A percentile compares a stretch with the other conserved stretches of the same genome.
Evolutionary conservation across 164 flowering plant genomes (phyloP).

Genomic region (Paratinospora sagittata): DNA sequence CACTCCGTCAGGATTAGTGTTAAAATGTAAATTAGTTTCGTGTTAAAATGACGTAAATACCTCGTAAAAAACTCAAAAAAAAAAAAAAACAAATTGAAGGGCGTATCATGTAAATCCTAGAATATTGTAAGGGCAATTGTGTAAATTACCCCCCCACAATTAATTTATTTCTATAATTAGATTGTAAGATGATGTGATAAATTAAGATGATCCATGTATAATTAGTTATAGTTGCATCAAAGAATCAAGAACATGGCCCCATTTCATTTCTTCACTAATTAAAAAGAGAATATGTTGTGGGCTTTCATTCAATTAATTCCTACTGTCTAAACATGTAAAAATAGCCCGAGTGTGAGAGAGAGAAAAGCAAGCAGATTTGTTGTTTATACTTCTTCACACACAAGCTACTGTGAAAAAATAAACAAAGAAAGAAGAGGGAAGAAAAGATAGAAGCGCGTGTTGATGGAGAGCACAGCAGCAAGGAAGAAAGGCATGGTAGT

Average conservation of each 20-base stretch:
- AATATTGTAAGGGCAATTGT: neutral
- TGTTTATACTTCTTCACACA: neutral
- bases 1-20: too few species aligned
- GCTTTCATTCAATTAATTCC: slow-evolving; percentile 4
- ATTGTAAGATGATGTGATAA: neutral
- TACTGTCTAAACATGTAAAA: neutral
- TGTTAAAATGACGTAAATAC: too few species aligned
- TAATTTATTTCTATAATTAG: neutral
- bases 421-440: neutral
- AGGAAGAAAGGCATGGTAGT: neutral
- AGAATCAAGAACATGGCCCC: neutral
- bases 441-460: neutral
- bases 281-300: slow-evolving; percentile 3
- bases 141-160: neutral
- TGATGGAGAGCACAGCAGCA: neutral
- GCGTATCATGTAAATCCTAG: slow-evolving; percentile 4
- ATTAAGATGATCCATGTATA: too few species aligned
- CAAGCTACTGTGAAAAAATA: neutral
- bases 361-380: neutral
- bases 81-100: too few species aligned
- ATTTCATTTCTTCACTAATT: too few species aligned
- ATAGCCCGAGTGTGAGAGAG: slow-evolving; percentile 7
- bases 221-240: neutral
- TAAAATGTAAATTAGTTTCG: too few species aligned
- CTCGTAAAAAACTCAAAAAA: too few species aligned